phyloP scores from a whole-genome alignment of 805 yeast genomes.

The Schwanniomyces yamadae region DNA sequence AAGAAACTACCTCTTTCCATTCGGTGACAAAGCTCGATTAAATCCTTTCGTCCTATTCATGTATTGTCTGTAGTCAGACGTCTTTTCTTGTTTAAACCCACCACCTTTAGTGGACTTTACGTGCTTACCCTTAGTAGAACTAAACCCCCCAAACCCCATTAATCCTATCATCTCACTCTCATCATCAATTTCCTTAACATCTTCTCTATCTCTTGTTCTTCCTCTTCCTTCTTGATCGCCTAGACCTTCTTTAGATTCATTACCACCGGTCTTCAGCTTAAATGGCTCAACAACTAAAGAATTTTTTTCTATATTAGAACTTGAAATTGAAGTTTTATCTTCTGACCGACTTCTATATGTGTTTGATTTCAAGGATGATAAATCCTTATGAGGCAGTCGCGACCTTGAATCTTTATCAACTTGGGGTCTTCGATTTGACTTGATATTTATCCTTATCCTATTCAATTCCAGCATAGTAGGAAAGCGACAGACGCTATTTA shows the following conservation, averaged over 20 bases:
- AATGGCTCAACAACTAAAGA: too few relatives aligned
- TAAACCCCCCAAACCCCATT: constrained; percentile 61
- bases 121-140: constrained; percentile 55
- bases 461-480: constrained; percentile 4
- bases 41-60: constrained; percentile 59
- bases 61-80: constrained; percentile 55
- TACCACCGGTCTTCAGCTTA: too few relatives aligned
- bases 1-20: too few relatives aligned
- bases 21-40: constrained; percentile 54
- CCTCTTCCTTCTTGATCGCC: constrained; percentile 20
- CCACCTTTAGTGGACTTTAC: constrained; percentile 52
- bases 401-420: constrained; percentile 15
- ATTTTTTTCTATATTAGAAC: constrained; percentile 14
- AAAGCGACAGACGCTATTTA: too few relatives aligned
- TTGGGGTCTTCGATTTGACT: background rate
- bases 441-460: constrained; percentile 7
- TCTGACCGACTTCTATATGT: constrained; percentile 17
- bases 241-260: constrained; percentile 5
- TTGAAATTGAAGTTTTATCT: constrained; percentile 16
- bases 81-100: constrained; percentile 33
- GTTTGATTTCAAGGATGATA: background rate
- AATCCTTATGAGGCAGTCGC: constrained; percentile 16
- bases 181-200: constrained; percentile 14
- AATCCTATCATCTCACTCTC: constrained; percentile 35
- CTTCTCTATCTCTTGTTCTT: constrained; percentile 16